Conservation (phyloP, 2,329 filamentous ascomycete genomes). For the Cladobotryum mycophilum region DNA sequence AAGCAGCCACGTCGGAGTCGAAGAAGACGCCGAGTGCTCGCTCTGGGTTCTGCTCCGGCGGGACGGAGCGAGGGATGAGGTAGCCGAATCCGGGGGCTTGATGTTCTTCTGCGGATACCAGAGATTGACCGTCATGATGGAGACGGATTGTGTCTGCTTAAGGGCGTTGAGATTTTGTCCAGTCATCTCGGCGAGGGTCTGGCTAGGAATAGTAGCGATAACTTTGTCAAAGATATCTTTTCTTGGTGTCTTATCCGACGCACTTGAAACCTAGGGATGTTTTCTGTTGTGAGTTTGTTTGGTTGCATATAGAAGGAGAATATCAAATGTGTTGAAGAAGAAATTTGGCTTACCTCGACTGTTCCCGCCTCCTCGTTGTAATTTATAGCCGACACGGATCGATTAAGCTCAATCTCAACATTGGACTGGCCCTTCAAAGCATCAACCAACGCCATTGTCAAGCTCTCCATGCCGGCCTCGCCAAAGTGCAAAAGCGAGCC, state of each 20-base stretch:
- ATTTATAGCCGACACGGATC: constrained; percentile 42
- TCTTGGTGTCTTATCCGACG: no score
- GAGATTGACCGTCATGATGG: constrained; percentile 87
- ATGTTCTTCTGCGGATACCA: constrained; percentile 66
- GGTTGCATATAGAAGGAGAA: no score
- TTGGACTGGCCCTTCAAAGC: constrained; percentile 48
- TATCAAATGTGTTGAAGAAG: not conserved
- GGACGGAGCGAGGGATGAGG: constrained; percentile 71
- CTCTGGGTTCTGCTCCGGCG: constrained; percentile 69
- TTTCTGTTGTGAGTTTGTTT: constrained; percentile 1
- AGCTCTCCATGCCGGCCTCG: constrained; percentile 54
- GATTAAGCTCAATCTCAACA: constrained; percentile 49
- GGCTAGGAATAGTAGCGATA: constrained; percentile 57
- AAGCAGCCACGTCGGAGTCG: constrained; percentile 57
- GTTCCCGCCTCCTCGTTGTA: constrained; percentile 31
- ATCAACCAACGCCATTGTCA: constrained; percentile 48
- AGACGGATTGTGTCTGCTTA: constrained; percentile 56
- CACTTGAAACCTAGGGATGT: not conserved
- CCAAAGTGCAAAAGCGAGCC: constrained; percentile 31
- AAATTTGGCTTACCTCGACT: constrained; percentile 34
- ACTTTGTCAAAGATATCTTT: constrained; percentile 45
- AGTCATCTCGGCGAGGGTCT: constrained; percentile 35
- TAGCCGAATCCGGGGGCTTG: constrained; percentile 78
- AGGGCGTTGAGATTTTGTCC: constrained; percentile 40
- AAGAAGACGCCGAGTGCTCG: constrained; percentile 87